Conservation (phyloP, 768 basidiomycete species). For the Calocera cornea region DNA sequence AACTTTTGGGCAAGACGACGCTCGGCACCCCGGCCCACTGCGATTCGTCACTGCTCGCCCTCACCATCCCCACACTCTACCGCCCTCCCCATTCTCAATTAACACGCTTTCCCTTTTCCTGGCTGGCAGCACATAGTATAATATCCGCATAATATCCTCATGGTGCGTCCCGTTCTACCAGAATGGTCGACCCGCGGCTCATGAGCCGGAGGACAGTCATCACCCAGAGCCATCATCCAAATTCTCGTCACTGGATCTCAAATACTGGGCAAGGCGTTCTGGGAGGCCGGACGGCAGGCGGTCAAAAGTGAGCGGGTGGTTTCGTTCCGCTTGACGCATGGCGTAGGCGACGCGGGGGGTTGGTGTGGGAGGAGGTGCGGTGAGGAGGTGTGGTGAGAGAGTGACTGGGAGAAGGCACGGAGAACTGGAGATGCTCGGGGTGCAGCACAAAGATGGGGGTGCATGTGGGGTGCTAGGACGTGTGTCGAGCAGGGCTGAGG, state of each 20-base stretch:
- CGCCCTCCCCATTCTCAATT: background rate
- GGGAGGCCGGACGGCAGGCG: slow-evolving; percentile 82
- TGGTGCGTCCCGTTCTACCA: slow-evolving; percentile 5
- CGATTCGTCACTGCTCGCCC: background rate
- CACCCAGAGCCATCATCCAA: slow-evolving; percentile 64
- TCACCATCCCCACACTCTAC: background rate
- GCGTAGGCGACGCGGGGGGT: background rate
- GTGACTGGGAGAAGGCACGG: too few species aligned
- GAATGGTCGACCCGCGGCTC: background rate
- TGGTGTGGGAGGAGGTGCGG: background rate
- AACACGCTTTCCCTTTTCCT: too few species aligned
- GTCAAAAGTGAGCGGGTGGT: slow-evolving; percentile 58
- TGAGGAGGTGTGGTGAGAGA: background rate
- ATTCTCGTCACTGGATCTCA: slow-evolving; percentile 62
- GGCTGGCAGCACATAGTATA: too few species aligned
- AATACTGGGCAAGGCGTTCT: slow-evolving; percentile 83
- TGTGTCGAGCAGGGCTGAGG: too few species aligned
- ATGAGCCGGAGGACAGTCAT: slow-evolving; percentile 37
- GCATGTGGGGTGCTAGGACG: too few species aligned
- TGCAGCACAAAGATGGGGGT: too few species aligned
- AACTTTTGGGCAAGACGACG: slow-evolving; percentile 1
- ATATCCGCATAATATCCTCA: slow-evolving; percentile 7
- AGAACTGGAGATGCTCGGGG: too few species aligned
- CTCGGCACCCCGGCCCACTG: background rate
- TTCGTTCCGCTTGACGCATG: background rate